Percentiles rank a stretch among this genome's conserved stretches.
Evolutionary conservation across 23 red algal genomes (phyloP).

Genomic region (Gracilaria domingensis): DNA sequence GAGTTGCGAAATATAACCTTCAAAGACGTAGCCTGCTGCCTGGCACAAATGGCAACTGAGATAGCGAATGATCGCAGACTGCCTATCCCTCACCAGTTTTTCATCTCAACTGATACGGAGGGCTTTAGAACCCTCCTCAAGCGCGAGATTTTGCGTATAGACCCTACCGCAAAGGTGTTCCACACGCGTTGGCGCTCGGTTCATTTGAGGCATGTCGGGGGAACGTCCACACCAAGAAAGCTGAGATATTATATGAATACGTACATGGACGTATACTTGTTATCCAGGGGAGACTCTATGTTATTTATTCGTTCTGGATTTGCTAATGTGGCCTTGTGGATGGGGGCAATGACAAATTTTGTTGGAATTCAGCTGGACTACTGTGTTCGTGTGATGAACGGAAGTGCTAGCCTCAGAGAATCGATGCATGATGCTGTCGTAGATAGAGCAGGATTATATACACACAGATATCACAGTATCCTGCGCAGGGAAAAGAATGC

Average conservation of each 20-base stretch:
- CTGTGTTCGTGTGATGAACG: constrained; percentile 24
- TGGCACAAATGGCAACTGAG: constrained; percentile 24
- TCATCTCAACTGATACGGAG: constrained; percentile 21
- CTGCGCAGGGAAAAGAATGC: too few relatives aligned
- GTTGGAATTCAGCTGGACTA: constrained; percentile 31
- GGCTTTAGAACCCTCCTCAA: constrained; percentile 4
- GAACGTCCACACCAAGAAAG: background rate
- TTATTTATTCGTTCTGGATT: constrained; percentile 56
- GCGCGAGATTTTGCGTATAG: background rate
- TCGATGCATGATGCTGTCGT: constrained; percentile 26
- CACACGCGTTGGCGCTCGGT: constrained; percentile 4
- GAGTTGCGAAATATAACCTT: background rate
- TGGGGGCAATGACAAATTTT: constrained; percentile 51
- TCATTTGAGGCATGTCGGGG: constrained; percentile 9
- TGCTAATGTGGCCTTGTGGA: constrained; percentile 53
- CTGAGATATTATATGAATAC: constrained; percentile 31
- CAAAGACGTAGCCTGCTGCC: background rate
- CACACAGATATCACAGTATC: too few relatives aligned
- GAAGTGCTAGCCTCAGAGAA: background rate
- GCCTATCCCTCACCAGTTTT: background rate
- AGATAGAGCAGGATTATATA: constrained; percentile 1
- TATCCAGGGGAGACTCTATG: constrained; percentile 41
- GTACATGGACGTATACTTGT: constrained; percentile 46
- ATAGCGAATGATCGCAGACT: constrained; percentile 15
- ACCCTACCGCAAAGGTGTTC: constrained; percentile 1